Evolutionary conservation across 2,329 filamentous ascomycete genomes (phyloP), one percentile per base, ranked within the genome.

Genomic region (Aspergillus fumigatiaffinis): DNA sequence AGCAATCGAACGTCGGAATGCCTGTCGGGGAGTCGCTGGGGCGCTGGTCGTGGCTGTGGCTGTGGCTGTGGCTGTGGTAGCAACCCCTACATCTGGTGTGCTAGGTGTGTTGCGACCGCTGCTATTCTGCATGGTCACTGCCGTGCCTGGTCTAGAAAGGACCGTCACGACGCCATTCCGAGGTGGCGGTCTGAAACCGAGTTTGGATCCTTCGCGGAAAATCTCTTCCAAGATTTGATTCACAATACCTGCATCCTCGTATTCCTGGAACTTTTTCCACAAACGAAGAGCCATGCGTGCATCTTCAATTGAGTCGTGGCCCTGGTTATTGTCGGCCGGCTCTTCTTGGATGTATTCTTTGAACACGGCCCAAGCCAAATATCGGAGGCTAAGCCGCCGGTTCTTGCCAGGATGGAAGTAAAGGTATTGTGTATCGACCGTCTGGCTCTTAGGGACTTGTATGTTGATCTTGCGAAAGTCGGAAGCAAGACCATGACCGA

Each of bases 401-500:
- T 91, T 84, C 32, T 91, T 88, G 17, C 85, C 82, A 55, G 88
- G 86, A 57, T 96, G 86, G 75, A 90, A 95, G 78, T 96, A 97
- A 1, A 96, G 82, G 62, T 95, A 89, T 64, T 92, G 92, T 0
- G 95, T 99, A 75, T 99, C 94, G 55, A 99, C 91, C 38, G 96
- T 89, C 72, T 99, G 94, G 3, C 84, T 76, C 70, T 88, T 90
- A 1, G 95, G 94, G 0, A 99, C 89, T 72, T 97, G 91, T 55
- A 99, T 97, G 73, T 99, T 99, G 76, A 96, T 96, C 55, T 96
- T 96, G 53, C 94, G 91, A 77, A 99, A 97, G 75, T 99, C 94
- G 66, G 94, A 93, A 64, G 91, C 91, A 46, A 99, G 81, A 3
- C 93, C 93, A 69, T 99, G 94, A 2, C 94, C 94, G 4, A 99